These are phyloP conservation scores for Clausena lansium DNA, from an alignment of 345 rosid species.

Conservation along the genomic window DNA sequence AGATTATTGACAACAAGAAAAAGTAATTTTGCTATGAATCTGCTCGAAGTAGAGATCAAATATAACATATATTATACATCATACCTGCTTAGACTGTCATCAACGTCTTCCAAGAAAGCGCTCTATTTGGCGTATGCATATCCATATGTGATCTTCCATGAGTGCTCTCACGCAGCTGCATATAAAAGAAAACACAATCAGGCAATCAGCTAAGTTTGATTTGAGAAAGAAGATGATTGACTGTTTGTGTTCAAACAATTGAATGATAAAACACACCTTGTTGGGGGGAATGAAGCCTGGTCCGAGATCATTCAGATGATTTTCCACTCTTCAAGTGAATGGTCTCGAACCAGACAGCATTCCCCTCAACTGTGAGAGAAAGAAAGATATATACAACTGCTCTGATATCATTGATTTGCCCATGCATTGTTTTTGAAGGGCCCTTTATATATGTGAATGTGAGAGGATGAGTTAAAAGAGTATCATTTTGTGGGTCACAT, in stretches of 20 bases:
- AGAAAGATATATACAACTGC: not conserved
- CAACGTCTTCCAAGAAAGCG: not conserved
- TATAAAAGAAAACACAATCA: not conserved
- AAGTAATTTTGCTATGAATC: not conserved
- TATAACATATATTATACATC: not conserved
- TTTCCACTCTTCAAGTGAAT: slow-evolving; percentile 15
- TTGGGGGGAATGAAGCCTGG: slow-evolving; percentile 52
- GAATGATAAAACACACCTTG: no score
- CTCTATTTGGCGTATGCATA: not conserved
- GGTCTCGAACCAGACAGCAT: slow-evolving; percentile 70
- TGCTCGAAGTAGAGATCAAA: not conserved
- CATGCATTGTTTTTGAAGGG: slow-evolving; percentile 41
- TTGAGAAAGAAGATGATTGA: not conserved
- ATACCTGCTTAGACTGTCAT: slow-evolving; percentile 11
- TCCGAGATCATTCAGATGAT: slow-evolving; percentile 47
- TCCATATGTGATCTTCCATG: not conserved
- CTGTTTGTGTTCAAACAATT: not conserved
- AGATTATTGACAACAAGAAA: not conserved
- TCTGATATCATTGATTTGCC: slow-evolving; percentile 33
- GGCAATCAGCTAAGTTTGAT: not conserved
- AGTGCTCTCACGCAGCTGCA: not conserved
- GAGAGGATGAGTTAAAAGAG: slow-evolving; percentile 19
- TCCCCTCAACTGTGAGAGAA: slow-evolving; percentile 43
- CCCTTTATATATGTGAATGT: slow-evolving; percentile 31
- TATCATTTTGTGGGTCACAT: slow-evolving; percentile 27